These are phyloP conservation scores for Hanseniaspora valbyensis DNA, from an alignment of 805 yeast species.

Conservation along the genomic window DNA sequence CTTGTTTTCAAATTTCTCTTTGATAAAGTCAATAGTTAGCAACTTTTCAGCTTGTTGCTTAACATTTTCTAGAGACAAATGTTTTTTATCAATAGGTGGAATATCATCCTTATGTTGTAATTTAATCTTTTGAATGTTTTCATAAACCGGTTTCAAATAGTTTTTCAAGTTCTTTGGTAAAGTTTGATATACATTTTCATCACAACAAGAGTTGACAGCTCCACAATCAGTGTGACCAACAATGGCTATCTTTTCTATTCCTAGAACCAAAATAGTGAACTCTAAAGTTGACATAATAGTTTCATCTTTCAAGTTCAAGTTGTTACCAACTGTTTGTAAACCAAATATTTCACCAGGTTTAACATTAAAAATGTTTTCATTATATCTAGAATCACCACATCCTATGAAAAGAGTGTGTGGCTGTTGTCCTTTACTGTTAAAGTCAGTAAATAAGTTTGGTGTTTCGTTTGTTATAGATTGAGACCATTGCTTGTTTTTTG, in stretches of 20 bases:
- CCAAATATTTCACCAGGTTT: slow-evolving; percentile 87
- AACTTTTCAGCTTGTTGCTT: slow-evolving; percentile 59
- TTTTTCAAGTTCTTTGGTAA: slow-evolving; percentile 22
- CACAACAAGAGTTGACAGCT: slow-evolving; percentile 72
- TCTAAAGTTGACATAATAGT: slow-evolving; percentile 70
- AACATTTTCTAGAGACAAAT: slow-evolving; percentile 67
- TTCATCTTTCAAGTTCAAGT: slow-evolving; percentile 55
- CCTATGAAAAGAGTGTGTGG: slow-evolving; percentile 94
- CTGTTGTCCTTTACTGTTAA: slow-evolving; percentile 69
- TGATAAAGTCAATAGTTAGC: slow-evolving; percentile 44
- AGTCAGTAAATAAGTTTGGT: slow-evolving; percentile 45
- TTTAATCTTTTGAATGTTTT: slow-evolving; percentile 52
- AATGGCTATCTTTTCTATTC: slow-evolving; percentile 68
- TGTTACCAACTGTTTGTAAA: slow-evolving; percentile 78
- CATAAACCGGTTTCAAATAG: slow-evolving; percentile 54
- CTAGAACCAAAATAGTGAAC: slow-evolving; percentile 74
- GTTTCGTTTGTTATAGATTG: slow-evolving; percentile 35
- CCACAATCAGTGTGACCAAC: slow-evolving; percentile 97
- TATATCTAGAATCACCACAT: slow-evolving; percentile 84
- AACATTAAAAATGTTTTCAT: slow-evolving; percentile 65
- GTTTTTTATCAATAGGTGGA: slow-evolving; percentile 34
- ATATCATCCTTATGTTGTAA: slow-evolving; percentile 30
- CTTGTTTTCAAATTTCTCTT: slow-evolving; percentile 49
- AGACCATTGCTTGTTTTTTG: slow-evolving; percentile 38
- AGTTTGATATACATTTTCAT: slow-evolving; percentile 26